Percentiles rank a stretch among this genome's conserved stretches.
These are phyloP conservation scores for Pleurotus citrinopileatus DNA, from an alignment of 768 basidiomycete genomes.

Conservation along the genomic window DNA sequence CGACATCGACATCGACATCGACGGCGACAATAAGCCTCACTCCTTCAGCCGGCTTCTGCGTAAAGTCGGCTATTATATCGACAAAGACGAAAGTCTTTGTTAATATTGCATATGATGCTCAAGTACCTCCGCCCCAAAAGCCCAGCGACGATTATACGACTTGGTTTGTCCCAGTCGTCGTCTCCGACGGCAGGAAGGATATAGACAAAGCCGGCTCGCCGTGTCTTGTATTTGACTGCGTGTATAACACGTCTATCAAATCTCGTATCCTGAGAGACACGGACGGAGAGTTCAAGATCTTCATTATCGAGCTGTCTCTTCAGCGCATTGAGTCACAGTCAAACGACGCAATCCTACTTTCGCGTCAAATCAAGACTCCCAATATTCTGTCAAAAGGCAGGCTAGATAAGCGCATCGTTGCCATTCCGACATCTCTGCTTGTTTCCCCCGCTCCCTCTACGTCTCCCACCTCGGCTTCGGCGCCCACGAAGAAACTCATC, in stretches of 20 bases:
- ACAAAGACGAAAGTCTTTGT: slow-evolving; percentile 64
- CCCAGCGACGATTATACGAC: slow-evolving; percentile 49
- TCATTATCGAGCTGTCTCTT: slow-evolving; percentile 67
- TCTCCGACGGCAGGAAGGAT: slow-evolving; percentile 61
- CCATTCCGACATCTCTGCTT: slow-evolving; percentile 39
- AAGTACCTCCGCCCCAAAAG: slow-evolving; percentile 69
- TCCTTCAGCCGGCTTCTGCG: slow-evolving; percentile 68
- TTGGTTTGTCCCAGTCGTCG: slow-evolving; percentile 70
- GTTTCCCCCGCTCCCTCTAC: background rate
- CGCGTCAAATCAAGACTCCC: slow-evolving; percentile 67
- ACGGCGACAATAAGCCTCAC: slow-evolving; percentile 32
- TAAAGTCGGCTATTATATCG: slow-evolving; percentile 49
- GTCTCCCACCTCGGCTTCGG: background rate
- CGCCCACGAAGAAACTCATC: slow-evolving; percentile 39
- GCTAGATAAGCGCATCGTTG: slow-evolving; percentile 52
- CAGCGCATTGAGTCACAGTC: slow-evolving; percentile 67
- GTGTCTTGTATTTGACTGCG: slow-evolving; percentile 70
- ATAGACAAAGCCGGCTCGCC: slow-evolving; percentile 76
- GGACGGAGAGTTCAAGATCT: slow-evolving; percentile 53
- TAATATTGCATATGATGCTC: slow-evolving; percentile 68
- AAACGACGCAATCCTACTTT: slow-evolving; percentile 44
- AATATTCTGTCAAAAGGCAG: slow-evolving; percentile 80
- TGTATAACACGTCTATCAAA: slow-evolving; percentile 60
- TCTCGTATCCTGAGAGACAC: slow-evolving; percentile 56
- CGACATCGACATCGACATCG: slow-evolving; percentile 4